Percentiles rank a stretch among this genome's conserved stretches.
Conservation (phyloP, 2,329 filamentous ascomycete genomes). For the Balansia obtecta region DNA sequence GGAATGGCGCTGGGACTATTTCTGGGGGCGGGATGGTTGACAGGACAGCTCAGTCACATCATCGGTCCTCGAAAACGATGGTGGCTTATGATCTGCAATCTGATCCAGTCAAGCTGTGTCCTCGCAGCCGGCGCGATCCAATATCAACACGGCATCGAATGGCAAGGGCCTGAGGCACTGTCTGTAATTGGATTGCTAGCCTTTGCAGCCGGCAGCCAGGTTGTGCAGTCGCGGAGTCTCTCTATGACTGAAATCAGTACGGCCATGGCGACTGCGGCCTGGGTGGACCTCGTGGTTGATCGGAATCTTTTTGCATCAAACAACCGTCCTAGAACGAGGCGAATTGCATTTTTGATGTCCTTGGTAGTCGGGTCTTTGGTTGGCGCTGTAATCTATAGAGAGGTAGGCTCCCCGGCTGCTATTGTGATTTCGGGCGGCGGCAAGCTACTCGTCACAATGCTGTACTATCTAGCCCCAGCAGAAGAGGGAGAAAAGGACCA, state of each 20-base stretch:
- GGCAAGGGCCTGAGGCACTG: slow-evolving; percentile 26
- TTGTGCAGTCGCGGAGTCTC: slow-evolving; percentile 42
- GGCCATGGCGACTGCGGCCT: slow-evolving; percentile 52
- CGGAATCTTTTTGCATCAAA: slow-evolving; percentile 29
- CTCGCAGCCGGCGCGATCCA: slow-evolving; percentile 38
- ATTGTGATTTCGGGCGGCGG: slow-evolving; percentile 14
- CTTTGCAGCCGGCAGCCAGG: slow-evolving; percentile 44
- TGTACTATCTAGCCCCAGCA: slow-evolving; percentile 11
- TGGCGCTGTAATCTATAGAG: slow-evolving; percentile 34
- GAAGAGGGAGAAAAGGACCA: slow-evolving; percentile 7
- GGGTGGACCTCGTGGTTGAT: slow-evolving; percentile 47
- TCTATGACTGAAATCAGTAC: slow-evolving; percentile 49
- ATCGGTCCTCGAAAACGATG: slow-evolving; percentile 36
- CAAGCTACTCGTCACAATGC: slow-evolving; percentile 13
- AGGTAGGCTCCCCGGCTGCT: slow-evolving; percentile 12
- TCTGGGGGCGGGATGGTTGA: slow-evolving; percentile 38
- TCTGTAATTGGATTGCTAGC: slow-evolving; percentile 38
- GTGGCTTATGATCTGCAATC: slow-evolving; percentile 42
- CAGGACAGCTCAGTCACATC: slow-evolving; percentile 43
- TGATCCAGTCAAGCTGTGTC: slow-evolving; percentile 43
- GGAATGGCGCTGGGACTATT: slow-evolving; percentile 43
- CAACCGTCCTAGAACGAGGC: slow-evolving; percentile 38
- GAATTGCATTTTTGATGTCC: slow-evolving; percentile 34
- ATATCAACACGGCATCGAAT: slow-evolving; percentile 23
- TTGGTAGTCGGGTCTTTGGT: slow-evolving; percentile 36